phyloP scores from a whole-genome alignment of 768 basidiomycete species.

The Tricholoma saponaceum region DNA sequence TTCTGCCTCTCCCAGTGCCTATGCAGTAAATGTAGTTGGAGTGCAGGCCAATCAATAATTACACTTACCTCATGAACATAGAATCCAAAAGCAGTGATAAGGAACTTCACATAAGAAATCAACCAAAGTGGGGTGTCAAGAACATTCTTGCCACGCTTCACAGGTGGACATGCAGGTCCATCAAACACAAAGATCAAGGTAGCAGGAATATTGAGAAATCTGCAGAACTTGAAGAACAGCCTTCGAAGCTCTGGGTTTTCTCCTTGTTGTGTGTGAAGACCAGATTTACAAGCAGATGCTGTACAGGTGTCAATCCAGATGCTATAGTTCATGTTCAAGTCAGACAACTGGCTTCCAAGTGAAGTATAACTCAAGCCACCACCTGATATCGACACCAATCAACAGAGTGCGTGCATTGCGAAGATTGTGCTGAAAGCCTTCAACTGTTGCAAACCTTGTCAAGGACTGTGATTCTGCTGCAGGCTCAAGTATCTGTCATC shows the following conservation, averaged over 20 bases:
- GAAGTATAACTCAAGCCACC: neutral
- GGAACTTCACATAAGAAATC: slow-evolving; percentile 18
- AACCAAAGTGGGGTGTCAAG: slow-evolving; percentile 23
- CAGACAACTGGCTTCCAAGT: neutral
- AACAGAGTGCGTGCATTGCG: neutral
- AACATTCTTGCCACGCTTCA: slow-evolving; percentile 35
- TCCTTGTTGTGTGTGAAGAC: slow-evolving; percentile 13
- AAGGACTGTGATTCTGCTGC: neutral
- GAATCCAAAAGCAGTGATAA: slow-evolving; percentile 43
- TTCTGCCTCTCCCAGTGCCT: slow-evolving; percentile 53
- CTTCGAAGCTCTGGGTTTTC: slow-evolving; percentile 39
- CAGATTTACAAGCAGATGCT: slow-evolving; percentile 1
- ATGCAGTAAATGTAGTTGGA: neutral
- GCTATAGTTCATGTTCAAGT: neutral
- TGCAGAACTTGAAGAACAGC: slow-evolving; percentile 37
- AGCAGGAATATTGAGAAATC: slow-evolving; percentile 23
- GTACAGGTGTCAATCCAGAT: slow-evolving; percentile 6
- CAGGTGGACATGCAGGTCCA: slow-evolving; percentile 35
- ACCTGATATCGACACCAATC: neutral
- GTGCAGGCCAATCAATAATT: neutral
- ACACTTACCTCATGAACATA: slow-evolving; percentile 22
- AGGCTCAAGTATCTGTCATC: neutral
- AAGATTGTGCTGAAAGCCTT: neutral
- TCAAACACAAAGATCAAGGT: slow-evolving; percentile 48
- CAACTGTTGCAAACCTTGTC: neutral